Evolutionary conservation across 306 rosid species (phyloP).

Genomic region (Sindora glabra): DNA sequence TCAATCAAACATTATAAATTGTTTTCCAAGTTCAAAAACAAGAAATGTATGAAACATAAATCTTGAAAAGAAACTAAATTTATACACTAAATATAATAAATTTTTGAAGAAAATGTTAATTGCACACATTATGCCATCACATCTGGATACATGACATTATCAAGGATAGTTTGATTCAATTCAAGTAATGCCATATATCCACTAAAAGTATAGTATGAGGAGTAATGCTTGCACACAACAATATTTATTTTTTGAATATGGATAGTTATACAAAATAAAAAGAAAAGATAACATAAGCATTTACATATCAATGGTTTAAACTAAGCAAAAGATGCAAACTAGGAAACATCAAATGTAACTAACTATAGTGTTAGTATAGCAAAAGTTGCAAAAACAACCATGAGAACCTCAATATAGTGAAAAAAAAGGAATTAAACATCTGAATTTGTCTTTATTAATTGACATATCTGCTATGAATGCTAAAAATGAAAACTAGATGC

Average conservation of each 20-base stretch:
- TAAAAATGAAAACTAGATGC: conserved; percentile 11
- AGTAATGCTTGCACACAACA: too few relatives aligned
- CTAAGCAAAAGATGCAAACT: neutral
- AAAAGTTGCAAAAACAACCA: conserved; percentile 82
- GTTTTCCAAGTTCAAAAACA: neutral
- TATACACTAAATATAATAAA: too few relatives aligned
- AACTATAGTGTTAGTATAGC: conserved; percentile 95
- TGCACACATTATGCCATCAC: too few relatives aligned
- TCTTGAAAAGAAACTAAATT: neutral
- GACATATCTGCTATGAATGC: conserved; percentile 57
- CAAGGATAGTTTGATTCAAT: too few relatives aligned
- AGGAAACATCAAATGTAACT: too few relatives aligned
- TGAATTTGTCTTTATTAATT: conserved; percentile 75
- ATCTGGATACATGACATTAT: too few relatives aligned
- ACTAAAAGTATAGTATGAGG: too few relatives aligned
- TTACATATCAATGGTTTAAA: neutral
- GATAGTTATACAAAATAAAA: too few relatives aligned
- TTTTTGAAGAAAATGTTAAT: too few relatives aligned
- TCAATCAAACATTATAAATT: neutral
- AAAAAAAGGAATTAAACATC: conserved; percentile 75
- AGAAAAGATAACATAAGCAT: neutral
- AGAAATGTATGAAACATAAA: neutral
- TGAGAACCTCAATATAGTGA: conserved; percentile 86
- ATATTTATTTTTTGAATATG: too few relatives aligned
- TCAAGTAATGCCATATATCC: too few relatives aligned